A percentile compares a stretch with the other conserved stretches of the same genome.
These are phyloP conservation scores for Zychaea mexicana DNA, from an alignment of 371 early-diverging fungal genomes.

Conservation along the genomic window DNA sequence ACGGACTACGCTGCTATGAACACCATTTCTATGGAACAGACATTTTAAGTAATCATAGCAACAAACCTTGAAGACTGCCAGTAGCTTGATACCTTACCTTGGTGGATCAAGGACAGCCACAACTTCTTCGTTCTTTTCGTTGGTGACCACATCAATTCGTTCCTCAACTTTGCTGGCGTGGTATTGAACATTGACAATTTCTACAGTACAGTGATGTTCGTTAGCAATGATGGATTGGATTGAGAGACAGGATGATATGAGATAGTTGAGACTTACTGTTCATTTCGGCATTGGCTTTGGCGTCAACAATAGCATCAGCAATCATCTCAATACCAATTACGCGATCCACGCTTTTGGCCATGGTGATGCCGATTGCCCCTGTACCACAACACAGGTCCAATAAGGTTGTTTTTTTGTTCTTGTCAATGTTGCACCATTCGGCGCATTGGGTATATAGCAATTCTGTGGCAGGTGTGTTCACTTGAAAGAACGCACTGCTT, in stretches of 20 bases:
- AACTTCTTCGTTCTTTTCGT: constrained; percentile 37
- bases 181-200: constrained; percentile 58
- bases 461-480: constrained; percentile 77
- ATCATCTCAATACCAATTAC: constrained; percentile 84
- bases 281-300: constrained; percentile 66
- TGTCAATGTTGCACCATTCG: constrained; percentile 44
- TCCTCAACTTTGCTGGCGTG: constrained; percentile 70
- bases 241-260: not conserved
- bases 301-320: constrained; percentile 75
- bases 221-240: not conserved
- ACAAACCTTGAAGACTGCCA: no score
- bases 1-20: constrained; percentile 67
- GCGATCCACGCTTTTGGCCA: constrained; percentile 67
- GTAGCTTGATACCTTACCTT: constrained; percentile 40
- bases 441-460: constrained; percentile 59
- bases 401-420: constrained; percentile 45
- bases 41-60: not conserved
- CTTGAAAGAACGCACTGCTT: constrained; percentile 80
- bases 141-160: constrained; percentile 49
- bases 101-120: constrained; percentile 84
- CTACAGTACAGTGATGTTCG: constrained; percentile 17
- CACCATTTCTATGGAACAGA: constrained; percentile 46
- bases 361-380: constrained; percentile 84
- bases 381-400: constrained; percentile 90
- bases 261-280: constrained; percentile 52